Conservation (phyloP, 2,329 filamentous ascomycete species). For the Diaporthe capsici region DNA sequence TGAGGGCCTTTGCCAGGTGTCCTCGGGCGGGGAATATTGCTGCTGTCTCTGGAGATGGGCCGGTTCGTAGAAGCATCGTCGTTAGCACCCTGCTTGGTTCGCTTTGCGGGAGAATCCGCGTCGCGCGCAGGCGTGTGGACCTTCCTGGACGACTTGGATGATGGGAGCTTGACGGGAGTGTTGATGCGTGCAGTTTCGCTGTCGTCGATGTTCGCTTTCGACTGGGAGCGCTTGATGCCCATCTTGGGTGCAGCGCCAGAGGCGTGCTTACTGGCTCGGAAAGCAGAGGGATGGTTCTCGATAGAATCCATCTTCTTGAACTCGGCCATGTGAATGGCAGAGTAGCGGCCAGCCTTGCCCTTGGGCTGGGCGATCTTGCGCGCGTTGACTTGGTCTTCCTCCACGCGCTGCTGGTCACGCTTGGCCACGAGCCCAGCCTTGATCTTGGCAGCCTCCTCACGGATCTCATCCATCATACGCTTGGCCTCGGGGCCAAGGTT, state of each 20-base stretch:
- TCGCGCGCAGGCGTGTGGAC: constrained; percentile 47
- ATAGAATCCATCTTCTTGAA: constrained; percentile 99
- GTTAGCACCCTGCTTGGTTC: constrained; percentile 74
- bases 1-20: constrained; percentile 56
- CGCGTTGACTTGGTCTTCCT: constrained; percentile 59
- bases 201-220: constrained; percentile 72
- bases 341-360: constrained; percentile 84
- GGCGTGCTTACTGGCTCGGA: constrained; percentile 72
- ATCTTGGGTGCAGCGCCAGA: constrained; percentile 55
- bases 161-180: constrained; percentile 53
- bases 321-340: constrained; percentile 85
- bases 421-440: constrained; percentile 77
- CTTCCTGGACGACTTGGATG: constrained; percentile 49
- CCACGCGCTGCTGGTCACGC: constrained; percentile 67
- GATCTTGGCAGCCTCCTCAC: constrained; percentile 79
- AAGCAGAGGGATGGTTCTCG: constrained; percentile 85
- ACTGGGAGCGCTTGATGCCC: constrained; percentile 67
- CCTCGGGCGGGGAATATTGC: constrained; percentile 65
- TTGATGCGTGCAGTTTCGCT: constrained; percentile 62
- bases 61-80: constrained; percentile 80
- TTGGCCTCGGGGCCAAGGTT: constrained; percentile 74
- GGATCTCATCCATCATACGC: constrained; percentile 75
- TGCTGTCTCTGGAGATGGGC: constrained; percentile 67
- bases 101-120: constrained; percentile 72
- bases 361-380: constrained; percentile 87